Conservation (phyloP, 2,329 filamentous ascomycete genomes). For the Aotearoamyces nothofagi region DNA sequence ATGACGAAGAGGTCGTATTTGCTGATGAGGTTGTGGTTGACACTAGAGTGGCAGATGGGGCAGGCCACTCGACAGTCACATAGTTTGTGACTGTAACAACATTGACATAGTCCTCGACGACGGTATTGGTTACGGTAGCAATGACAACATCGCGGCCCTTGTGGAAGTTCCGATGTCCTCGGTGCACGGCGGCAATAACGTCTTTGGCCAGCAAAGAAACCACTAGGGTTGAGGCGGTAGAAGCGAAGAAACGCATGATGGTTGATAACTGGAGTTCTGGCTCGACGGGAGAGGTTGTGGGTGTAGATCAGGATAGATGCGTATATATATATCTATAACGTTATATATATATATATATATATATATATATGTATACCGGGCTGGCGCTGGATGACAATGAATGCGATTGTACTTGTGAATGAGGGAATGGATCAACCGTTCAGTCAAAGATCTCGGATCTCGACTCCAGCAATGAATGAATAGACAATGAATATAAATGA, state of each 20-base stretch:
- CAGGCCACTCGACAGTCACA: slow-evolving; percentile 11
- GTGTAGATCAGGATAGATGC: too few species aligned
- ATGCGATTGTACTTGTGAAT: too few species aligned
- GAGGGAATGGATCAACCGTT: too few species aligned
- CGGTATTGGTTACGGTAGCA: slow-evolving; percentile 11
- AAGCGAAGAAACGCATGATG: slow-evolving; percentile 14
- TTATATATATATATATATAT: too few species aligned
- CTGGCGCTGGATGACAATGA: too few species aligned
- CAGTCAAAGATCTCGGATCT: too few species aligned
- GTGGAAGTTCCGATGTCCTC: too few species aligned
- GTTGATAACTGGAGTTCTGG: slow-evolving; percentile 1
- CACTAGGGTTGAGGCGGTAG: slow-evolving; percentile 14
- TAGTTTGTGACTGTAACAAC: slow-evolving; percentile 3
- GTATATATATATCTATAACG: too few species aligned
- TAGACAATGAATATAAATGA: too few species aligned
- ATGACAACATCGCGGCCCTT: slow-evolving; percentile 8
- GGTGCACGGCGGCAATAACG: slow-evolving; percentile 8
- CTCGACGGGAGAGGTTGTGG: background rate
- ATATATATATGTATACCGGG: too few species aligned
- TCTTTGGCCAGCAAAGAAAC: slow-evolving; percentile 18
- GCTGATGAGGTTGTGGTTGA: slow-evolving; percentile 1
- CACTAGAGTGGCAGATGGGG: slow-evolving; percentile 8
- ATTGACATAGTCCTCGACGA: slow-evolving; percentile 4
- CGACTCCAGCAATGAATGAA: too few species aligned
- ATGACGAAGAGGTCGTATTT: background rate